phyloP scores from a whole-genome alignment of 2,329 filamentous ascomycete species.

The Exophiala sp. region DNA sequence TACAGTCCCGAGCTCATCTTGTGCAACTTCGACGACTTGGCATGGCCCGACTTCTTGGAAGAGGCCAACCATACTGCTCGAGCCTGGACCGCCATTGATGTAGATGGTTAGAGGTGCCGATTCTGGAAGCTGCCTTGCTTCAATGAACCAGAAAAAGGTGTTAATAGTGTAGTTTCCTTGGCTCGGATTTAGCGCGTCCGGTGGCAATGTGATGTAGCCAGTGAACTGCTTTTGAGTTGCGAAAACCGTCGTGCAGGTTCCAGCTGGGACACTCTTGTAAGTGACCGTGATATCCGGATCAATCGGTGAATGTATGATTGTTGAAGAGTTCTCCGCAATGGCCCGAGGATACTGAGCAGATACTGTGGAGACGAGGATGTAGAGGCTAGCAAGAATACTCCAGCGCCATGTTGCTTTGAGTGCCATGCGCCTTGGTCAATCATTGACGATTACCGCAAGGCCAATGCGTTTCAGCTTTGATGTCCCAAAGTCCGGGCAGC shows the following conservation, averaged over 20 bases:
- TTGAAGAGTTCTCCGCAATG: slow-evolving; percentile 35
- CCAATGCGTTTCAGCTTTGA: neutral
- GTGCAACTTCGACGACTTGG: slow-evolving; percentile 37
- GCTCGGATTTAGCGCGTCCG: slow-evolving; percentile 30
- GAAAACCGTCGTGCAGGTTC: slow-evolving; percentile 64
- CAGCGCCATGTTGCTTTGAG: slow-evolving; percentile 14
- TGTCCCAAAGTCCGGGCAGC: too few relatives aligned
- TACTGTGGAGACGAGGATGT: neutral
- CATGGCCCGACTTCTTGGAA: slow-evolving; percentile 50
- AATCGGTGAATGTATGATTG: slow-evolving; percentile 57
- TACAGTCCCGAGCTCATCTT: slow-evolving; percentile 43
- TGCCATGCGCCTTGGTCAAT: slow-evolving; percentile 13
- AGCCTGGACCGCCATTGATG: slow-evolving; percentile 54
- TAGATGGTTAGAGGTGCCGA: slow-evolving; percentile 50
- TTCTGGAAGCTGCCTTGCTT: slow-evolving; percentile 41
- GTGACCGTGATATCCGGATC: slow-evolving; percentile 63
- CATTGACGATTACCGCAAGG: neutral
- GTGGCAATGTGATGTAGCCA: slow-evolving; percentile 63
- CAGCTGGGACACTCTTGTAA: slow-evolving; percentile 60
- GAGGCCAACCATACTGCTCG: slow-evolving; percentile 51
- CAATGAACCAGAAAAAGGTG: slow-evolving; percentile 43
- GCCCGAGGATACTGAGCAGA: slow-evolving; percentile 21
- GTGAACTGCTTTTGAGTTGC: slow-evolving; percentile 65
- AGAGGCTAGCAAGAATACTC: slow-evolving; percentile 3
- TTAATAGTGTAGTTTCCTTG: slow-evolving; percentile 35